Base-by-base conservation (phyloP, 148 eudicot genomes). In the Chenopodium berlandieri region DNA sequence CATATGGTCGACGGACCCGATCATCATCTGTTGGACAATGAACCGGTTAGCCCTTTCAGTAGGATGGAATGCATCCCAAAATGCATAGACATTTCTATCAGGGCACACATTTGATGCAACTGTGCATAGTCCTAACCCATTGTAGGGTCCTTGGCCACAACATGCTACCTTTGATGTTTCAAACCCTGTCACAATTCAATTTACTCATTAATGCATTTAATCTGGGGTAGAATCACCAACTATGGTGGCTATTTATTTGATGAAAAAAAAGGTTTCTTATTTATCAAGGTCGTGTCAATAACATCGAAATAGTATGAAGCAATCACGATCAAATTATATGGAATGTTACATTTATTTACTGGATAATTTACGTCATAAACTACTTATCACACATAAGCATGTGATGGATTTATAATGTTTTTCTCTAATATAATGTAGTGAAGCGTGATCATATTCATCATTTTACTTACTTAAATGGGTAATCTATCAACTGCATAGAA, bases 101-200 rank as follows among this genome's bases (percentile, higher is more conserved):
- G 89, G 87, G 69, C 95, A 94, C 1, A 92, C 12, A 76, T 83
- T 91, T 9, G 97, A 94, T 12, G 83, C 75, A 0, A 76, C 47
- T 20, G 83, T 92, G 88, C 97, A 94, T 12, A 87, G 30, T 37
- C 97, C 97, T 1, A 87, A 1, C 47, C 98, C 98, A 31, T 94
- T 94, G 87, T 85, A 91, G 1, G 91, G 93, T 9, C 98, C 97
- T 88, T 94, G 97, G 56, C 95, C 97, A 32, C 97, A 94, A 50
- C 97, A 94, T 31, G 97, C 97, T 48, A 76, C 48, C 83, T 77
- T 87, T 46, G 97, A 88, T n/a, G 91, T 88, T 40, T 71, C 85
- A 83, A 92, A 94, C n/a, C 97, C 97, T 94, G 85, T 37, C 34
- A 13, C n/a, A 47, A 40, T 52, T 46, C 1, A 73, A 9, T 0